Evolutionary conservation across 352 stramenopile species (phyloP).

Genomic region (Phytophthora cactorum): DNA sequence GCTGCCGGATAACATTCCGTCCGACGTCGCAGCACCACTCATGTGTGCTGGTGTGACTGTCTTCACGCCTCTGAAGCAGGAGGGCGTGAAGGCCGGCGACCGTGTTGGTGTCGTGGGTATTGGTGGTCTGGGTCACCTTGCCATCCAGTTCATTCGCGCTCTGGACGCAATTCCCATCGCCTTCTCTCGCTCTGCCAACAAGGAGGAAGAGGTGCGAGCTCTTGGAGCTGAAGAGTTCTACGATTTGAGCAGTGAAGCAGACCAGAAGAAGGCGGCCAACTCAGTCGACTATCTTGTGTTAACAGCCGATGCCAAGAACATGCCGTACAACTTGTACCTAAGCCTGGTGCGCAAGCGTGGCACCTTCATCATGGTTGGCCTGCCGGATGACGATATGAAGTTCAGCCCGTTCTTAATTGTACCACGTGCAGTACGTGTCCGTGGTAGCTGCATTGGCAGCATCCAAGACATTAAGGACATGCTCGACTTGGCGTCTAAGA

Average conservation of each 20-base stretch:
- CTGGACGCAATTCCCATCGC: constrained; percentile 8
- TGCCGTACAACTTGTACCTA: constrained; percentile 51
- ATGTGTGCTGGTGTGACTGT: constrained; percentile 82
- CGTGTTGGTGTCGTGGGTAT: constrained; percentile 73
- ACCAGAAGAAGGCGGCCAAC: constrained; percentile 22
- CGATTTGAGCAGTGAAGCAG: constrained; percentile 38
- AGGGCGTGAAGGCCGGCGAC: constrained; percentile 43
- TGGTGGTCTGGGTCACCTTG: constrained; percentile 73
- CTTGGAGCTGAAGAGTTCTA: constrained; percentile 17
- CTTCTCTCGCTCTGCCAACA: constrained; percentile 16
- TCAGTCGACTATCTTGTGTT: constrained; percentile 70
- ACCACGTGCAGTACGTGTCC: constrained; percentile 36
- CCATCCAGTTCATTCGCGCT: constrained; percentile 20
- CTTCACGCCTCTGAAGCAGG: constrained; percentile 65
- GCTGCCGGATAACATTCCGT: constrained; percentile 57
- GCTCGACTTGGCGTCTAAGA: no score
- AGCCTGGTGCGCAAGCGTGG: constrained; percentile 55
- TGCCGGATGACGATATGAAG: constrained; percentile 51
- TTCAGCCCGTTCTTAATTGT: constrained; percentile 60
- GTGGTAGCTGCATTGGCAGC: constrained; percentile 76
- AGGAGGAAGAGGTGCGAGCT: constrained; percentile 10
- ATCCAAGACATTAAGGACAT: constrained; percentile 80
- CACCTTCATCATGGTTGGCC: constrained; percentile 63
- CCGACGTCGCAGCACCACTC: constrained; percentile 48
- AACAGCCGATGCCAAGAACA: constrained; percentile 56